These are phyloP conservation scores for Cryptosporidium xiaoi DNA, from an alignment of 169 alveolate species.

Conservation along the genomic window DNA sequence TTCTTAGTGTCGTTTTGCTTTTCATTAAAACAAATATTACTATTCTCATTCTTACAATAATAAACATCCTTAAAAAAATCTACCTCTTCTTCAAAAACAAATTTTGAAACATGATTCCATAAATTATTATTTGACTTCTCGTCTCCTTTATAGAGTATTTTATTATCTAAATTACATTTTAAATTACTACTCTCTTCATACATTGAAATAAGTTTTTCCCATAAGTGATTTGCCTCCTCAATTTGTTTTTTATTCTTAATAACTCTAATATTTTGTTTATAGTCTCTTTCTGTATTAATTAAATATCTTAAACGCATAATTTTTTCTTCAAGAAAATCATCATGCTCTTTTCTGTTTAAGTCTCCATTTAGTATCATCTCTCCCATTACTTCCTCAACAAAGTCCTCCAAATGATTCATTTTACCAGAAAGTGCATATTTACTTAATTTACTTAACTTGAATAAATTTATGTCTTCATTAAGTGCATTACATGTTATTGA, in stretches of 20 bases:
- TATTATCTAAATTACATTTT: not conserved
- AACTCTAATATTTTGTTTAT: not conserved
- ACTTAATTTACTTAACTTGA: slow-evolving; percentile 12
- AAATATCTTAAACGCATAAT: slow-evolving; percentile 47
- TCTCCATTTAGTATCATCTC: slow-evolving; percentile 62
- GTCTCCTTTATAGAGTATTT: not conserved
- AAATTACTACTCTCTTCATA: not conserved
- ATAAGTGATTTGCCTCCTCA: not conserved
- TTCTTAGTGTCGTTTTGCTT: not conserved
- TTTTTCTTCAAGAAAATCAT: slow-evolving; percentile 2
- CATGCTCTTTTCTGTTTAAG: not conserved
- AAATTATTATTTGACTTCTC: not conserved
- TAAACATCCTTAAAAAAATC: slow-evolving; percentile 42
- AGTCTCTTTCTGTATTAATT: slow-evolving; percentile 4
- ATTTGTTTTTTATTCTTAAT: not conserved
- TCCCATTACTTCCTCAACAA: slow-evolving; percentile 63
- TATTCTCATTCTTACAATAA: not conserved
- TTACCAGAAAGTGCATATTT: slow-evolving; percentile 32
- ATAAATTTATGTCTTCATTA: slow-evolving; percentile 17
- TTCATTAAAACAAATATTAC: too few species aligned
- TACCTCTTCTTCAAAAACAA: slow-evolving; percentile 36
- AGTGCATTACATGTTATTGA: slow-evolving; percentile 28
- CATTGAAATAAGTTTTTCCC: slow-evolving; percentile 30
- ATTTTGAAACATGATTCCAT: not conserved
- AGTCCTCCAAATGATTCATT: slow-evolving; percentile 31